These are phyloP conservation scores for Leccinum barrowsii DNA, from an alignment of 768 basidiomycete genomes.

Conservation along the genomic window DNA sequence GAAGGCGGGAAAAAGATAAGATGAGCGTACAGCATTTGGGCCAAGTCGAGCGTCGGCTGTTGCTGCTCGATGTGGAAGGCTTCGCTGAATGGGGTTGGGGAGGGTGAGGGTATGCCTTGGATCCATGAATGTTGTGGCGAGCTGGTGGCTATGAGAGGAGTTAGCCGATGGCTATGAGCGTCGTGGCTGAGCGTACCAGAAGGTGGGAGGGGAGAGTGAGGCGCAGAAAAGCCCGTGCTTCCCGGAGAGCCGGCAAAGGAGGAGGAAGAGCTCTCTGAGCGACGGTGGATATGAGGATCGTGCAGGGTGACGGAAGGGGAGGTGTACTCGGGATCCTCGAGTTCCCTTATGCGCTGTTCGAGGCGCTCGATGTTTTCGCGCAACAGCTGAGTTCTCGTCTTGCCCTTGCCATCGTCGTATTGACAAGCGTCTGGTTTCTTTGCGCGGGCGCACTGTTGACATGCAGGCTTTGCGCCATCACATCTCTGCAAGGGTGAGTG, in stretches of 20 bases:
- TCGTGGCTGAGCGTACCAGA: conserved; percentile 38
- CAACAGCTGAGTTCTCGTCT: conserved; percentile 75
- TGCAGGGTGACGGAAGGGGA: conserved; percentile 68
- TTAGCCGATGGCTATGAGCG: conserved; percentile 2
- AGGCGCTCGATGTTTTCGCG: conserved; percentile 74
- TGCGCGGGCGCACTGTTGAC: conserved; percentile 73
- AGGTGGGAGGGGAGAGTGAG: conserved; percentile 56
- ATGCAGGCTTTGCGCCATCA: conserved; percentile 73
- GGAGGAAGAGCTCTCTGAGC: conserved; percentile 49
- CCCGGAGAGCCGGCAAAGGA: conserved; percentile 49
- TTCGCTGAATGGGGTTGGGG: conserved; percentile 53
- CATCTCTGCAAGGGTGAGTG: conserved; percentile 50
- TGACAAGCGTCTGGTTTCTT: conserved; percentile 75
- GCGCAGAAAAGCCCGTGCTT: conserved; percentile 48
- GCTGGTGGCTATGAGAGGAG: conserved; percentile 34
- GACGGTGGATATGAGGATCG: conserved; percentile 52
- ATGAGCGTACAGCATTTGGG: conserved; percentile 58
- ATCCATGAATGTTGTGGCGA: conserved; percentile 55
- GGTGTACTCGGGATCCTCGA: conserved; percentile 71
- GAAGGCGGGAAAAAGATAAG: conserved; percentile 6
- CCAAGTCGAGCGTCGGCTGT: conserved; percentile 55
- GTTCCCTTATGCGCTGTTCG: conserved; percentile 67
- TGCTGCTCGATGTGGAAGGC: conserved; percentile 42
- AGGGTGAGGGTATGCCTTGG: conserved; percentile 46
- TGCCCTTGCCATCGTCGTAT: conserved; percentile 83